Evolutionary conservation across 2,329 filamentous ascomycete species (phyloP).

Genomic region (Chrysoporthe austroafricana): DNA sequence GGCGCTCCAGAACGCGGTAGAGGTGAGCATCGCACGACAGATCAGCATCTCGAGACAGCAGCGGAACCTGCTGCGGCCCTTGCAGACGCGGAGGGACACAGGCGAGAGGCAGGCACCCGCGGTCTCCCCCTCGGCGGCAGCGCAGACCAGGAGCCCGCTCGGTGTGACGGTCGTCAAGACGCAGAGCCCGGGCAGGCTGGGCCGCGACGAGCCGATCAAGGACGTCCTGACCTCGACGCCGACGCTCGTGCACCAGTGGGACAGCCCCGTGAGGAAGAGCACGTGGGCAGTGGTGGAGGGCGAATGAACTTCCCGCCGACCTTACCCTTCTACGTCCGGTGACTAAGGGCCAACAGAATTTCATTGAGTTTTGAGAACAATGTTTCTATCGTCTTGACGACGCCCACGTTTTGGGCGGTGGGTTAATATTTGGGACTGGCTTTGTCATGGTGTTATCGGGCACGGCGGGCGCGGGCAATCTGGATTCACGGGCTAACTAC

Average conservation of each 20-base stretch:
- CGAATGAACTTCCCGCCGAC: conserved; percentile 33
- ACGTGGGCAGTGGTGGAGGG: conserved; percentile 58
- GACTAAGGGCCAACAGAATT: neutral
- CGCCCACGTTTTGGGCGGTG: neutral
- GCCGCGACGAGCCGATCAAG: conserved; percentile 40
- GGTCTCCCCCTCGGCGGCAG: neutral
- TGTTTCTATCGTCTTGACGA: conserved; percentile 3
- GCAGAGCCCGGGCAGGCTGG: conserved; percentile 31
- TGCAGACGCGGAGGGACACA: conserved; percentile 42
- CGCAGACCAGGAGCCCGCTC: conserved; percentile 20
- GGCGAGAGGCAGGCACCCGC: neutral
- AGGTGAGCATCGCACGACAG: conserved; percentile 70
- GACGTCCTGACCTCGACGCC: conserved; percentile 51
- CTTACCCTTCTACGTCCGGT: neutral
- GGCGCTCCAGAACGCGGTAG: conserved; percentile 58
- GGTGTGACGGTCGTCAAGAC: conserved; percentile 31
- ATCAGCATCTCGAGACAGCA: conserved; percentile 69
- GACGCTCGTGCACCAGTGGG: conserved; percentile 46
- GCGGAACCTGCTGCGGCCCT: conserved; percentile 59
- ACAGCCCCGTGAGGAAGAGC: conserved; percentile 48
- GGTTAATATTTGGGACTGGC: neutral
- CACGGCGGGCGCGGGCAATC: conserved; percentile 8
- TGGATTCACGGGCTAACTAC: neutral
- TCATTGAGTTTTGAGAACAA: neutral
- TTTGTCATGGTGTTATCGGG: conserved; percentile 15